phyloP scores from a whole-genome alignment of 148 eudicot genomes.

The Dysphania ambrosioides region DNA sequence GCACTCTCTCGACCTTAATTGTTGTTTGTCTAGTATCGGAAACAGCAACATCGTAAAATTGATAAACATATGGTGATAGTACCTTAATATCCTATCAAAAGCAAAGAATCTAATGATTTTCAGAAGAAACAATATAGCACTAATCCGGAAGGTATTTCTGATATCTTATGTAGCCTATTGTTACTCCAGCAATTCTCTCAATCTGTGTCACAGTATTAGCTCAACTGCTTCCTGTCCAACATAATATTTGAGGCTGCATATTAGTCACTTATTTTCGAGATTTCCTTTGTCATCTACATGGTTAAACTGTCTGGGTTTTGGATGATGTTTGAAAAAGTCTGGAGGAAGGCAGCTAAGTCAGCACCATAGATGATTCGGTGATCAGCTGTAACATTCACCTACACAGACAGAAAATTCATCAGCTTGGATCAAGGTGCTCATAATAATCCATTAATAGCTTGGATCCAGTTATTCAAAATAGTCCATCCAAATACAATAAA shows the following conservation, averaged over 20 bases:
- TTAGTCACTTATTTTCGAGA: constrained; percentile 3
- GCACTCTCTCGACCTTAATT: background rate
- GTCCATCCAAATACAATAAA: background rate
- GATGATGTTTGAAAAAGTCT: constrained; percentile 82
- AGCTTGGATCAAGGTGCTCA: background rate
- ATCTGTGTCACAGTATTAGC: background rate
- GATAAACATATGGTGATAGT: constrained; percentile 3
- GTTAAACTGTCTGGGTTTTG: constrained; percentile 82
- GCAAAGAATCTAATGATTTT: constrained; percentile 4
- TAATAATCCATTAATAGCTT: too few species aligned
- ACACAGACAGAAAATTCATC: constrained; percentile 13
- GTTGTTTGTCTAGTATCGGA: background rate
- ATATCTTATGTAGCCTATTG: background rate
- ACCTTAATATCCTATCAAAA: constrained; percentile 14
- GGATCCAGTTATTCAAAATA: too few species aligned
- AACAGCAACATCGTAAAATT: constrained; percentile 2
- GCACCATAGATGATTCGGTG: constrained; percentile 84
- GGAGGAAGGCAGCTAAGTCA: constrained; percentile 92
- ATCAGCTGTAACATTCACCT: constrained; percentile 96
- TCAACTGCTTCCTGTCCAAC: background rate
- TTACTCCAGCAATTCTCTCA: constrained; percentile 3
- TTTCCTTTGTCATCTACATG: constrained; percentile 44
- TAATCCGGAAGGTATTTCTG: background rate
- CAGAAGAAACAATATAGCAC: constrained; percentile 1
- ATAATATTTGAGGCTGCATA: constrained; percentile 8